phyloP scores from a whole-genome alignment of 1,284 basidiomycete genomes.

The Austroboletus olivaceoglutinosus region DNA sequence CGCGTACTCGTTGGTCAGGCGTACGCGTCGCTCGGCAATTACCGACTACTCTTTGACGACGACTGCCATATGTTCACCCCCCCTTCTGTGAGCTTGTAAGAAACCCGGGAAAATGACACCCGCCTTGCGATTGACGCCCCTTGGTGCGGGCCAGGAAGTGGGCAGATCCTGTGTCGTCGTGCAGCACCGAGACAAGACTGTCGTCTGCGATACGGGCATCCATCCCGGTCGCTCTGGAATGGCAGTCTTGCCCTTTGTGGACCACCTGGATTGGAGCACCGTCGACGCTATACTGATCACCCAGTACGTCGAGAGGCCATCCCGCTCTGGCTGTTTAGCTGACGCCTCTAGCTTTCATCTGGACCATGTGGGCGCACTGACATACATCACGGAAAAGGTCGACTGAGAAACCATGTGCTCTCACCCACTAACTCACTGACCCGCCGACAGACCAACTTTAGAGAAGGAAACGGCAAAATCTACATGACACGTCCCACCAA shows the following conservation, averaged over 20 bases:
- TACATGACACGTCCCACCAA: conserved; percentile 99
- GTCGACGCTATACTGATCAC: conserved; percentile 96
- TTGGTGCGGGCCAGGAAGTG: conserved; percentile 98
- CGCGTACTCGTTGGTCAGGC: conserved; percentile 18
- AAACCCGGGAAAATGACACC: background rate
- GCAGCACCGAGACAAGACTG: conserved; percentile 86
- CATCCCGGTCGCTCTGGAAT: conserved; percentile 95
- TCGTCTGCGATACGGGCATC: conserved; percentile 94
- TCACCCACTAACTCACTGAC: conserved; percentile 1
- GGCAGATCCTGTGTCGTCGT: conserved; percentile 95
- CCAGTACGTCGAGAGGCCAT: conserved; percentile 59
- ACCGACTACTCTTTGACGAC: conserved; percentile 11
- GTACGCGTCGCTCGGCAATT: conserved; percentile 27
- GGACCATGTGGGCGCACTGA: conserved; percentile 95
- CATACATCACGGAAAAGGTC: conserved; percentile 98
- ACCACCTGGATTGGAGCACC: conserved; percentile 96
- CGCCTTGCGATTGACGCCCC: conserved; percentile 24
- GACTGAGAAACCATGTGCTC: conserved; percentile 8
- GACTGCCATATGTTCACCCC: background rate
- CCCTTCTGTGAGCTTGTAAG: background rate
- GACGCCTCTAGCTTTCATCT: conserved; percentile 78
- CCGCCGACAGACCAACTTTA: conserved; percentile 80
- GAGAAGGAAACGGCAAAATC: conserved; percentile 92
- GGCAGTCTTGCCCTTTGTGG: conserved; percentile 92
- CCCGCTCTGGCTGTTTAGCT: background rate